Base-by-base conservation (phyloP, 495 filamentous ascomycete species). In the Penicillium ucsense region DNA sequence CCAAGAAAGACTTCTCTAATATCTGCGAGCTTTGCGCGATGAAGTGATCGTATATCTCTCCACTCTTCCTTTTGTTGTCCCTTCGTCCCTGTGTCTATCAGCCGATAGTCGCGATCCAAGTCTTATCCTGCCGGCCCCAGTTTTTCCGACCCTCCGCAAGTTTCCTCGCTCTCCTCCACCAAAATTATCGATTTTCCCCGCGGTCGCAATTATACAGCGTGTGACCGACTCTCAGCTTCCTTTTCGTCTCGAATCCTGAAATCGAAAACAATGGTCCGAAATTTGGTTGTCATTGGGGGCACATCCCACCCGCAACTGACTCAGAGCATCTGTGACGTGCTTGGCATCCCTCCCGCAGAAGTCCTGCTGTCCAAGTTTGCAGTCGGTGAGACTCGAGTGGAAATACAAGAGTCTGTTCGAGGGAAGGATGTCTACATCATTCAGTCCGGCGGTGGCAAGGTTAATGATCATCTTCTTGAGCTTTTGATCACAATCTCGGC, bases 391-490 rank as follows among this genome's bases (percentile, higher is more conserved):
- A 96, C 86, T 48, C 82, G 94, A 32, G 89, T 94, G 48, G 92
- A 97, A 67, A 92, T 98, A 55, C 74, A 86, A 59, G 92, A 97
- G 70, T 94, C 87, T 27, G 90, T 98, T 36, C 86, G 92, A 55
- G 94, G 84, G 48, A 98, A 98, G 65, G 92, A 97, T 76, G 91
- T 98, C 59, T 95, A 94, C 68, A 94, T 96, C 64, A 86, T 97
- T 54, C 89, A 97, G 65, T 87, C 84, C 42, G 88, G 89, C 44
- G 80, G 83, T 48, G 86, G 87, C 41, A 89, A 85, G 52, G 88
- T 97, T 68, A 98, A 98, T 59, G 92, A 98, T 63, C 82, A 95
- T 65, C 75, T 98, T 40, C 82, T 98, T 72, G 92, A 98, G 54
- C 80, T 98, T 34, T 84, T 95, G 61, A 95, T 98, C 69, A 94